These are phyloP conservation scores for Pestalotiopsis sp. DNA, from an alignment of 2,329 filamentous ascomycete genomes.

Conservation along the genomic window DNA sequence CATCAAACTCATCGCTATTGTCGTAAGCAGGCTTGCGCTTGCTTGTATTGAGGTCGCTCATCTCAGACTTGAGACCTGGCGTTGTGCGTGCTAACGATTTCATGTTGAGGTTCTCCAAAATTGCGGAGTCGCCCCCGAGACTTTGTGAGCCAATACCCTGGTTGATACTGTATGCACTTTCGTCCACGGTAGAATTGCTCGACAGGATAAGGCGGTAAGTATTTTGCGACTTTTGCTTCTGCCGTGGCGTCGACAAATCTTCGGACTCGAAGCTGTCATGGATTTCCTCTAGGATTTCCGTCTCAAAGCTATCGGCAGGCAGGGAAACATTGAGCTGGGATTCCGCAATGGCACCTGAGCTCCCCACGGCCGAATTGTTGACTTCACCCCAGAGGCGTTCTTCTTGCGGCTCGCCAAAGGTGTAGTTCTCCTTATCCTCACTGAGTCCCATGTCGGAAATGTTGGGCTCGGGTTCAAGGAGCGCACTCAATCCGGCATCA, in stretches of 20 bases:
- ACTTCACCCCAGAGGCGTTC: constrained; percentile 59
- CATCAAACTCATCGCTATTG: constrained; percentile 54
- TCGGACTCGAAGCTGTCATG: constrained; percentile 52
- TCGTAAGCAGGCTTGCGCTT: constrained; percentile 58
- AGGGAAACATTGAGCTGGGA: constrained; percentile 51
- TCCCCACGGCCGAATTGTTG: constrained; percentile 54
- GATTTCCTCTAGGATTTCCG: constrained; percentile 44
- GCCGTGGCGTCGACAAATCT: constrained; percentile 36
- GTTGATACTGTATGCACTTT: constrained; percentile 29
- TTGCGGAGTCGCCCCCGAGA: constrained; percentile 52
- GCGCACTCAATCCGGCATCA: constrained; percentile 27
- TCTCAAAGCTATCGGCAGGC: constrained; percentile 33
- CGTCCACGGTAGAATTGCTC: constrained; percentile 16
- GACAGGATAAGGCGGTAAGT: constrained; percentile 14
- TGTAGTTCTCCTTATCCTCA: constrained; percentile 79
- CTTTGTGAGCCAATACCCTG: constrained; percentile 50
- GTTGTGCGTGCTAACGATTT: constrained; percentile 35
- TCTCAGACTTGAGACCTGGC: constrained; percentile 22
- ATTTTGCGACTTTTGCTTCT: constrained; percentile 26
- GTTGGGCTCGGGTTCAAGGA: constrained; percentile 38
- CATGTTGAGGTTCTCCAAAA: constrained; percentile 46
- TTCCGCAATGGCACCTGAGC: constrained; percentile 52
- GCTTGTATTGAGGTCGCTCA: constrained; percentile 48
- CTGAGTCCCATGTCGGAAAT: constrained; percentile 59
- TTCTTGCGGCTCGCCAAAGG: constrained; percentile 57